Conservation (phyloP, 148 eudicot genomes). For the Silene uniflora region DNA sequence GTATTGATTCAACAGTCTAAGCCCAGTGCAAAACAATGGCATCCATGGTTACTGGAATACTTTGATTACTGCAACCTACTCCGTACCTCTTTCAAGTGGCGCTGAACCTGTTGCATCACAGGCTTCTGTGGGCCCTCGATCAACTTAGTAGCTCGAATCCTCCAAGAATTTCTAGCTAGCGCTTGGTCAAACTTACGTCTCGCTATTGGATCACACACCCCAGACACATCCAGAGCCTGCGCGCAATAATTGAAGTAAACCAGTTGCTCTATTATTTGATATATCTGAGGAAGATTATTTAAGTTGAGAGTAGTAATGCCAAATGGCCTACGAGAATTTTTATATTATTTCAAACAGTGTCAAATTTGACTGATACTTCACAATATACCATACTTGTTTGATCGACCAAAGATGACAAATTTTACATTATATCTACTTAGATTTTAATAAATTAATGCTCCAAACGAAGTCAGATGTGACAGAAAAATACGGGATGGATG, state of each 20-base stretch:
- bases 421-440: neutral
- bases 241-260: conserved; percentile 14
- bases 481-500: neutral
- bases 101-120: conserved; percentile 59
- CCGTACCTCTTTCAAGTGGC: conserved; percentile 96
- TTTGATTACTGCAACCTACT: conserved; percentile 12
- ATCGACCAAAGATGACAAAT: neutral
- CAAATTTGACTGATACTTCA: neutral
- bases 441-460: no score
- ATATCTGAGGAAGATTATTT: neutral
- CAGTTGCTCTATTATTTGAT: neutral
- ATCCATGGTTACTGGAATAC: no score
- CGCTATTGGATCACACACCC: conserved; percentile 49
- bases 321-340: neutral
- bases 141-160: conserved; percentile 61
- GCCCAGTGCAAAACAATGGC: neutral
- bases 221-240: conserved; percentile 72
- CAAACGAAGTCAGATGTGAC: neutral
- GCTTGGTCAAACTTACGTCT: conserved; percentile 65
- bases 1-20: neutral
- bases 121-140: conserved; percentile 57
- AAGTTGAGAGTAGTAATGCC: neutral
- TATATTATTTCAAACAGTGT: neutral
- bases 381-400: neutral
- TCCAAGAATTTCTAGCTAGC: conserved; percentile 87